These are phyloP conservation scores for Oxytropis ochrocephala DNA, from an alignment of 306 rosid genomes.

Conservation along the genomic window DNA sequence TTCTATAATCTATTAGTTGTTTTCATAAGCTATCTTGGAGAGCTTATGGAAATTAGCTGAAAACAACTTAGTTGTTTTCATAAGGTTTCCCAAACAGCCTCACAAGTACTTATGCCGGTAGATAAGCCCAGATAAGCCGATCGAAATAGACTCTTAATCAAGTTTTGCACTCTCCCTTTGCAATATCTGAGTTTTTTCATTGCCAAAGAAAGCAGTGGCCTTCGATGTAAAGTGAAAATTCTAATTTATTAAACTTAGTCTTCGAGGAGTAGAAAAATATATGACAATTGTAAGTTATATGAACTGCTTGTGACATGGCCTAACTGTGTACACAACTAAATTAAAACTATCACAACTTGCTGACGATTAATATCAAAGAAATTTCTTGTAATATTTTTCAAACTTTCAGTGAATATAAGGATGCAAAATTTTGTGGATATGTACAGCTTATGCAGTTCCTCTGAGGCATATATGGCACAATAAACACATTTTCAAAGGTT, in stretches of 20 bases:
- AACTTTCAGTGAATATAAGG: background rate
- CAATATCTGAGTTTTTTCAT: background rate
- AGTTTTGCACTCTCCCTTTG: background rate
- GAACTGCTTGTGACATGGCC: background rate
- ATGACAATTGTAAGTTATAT: background rate
- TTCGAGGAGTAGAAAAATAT: background rate
- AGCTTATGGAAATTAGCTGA: no score
- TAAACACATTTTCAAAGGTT: background rate
- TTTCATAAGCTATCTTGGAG: no score
- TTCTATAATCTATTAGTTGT: no score
- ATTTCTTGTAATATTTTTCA: background rate
- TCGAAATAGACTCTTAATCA: no score
- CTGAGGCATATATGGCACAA: background rate
- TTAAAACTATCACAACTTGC: background rate
- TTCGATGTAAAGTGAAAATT: background rate
- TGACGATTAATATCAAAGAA: background rate
- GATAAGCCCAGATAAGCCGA: no score
- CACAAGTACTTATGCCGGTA: no score
- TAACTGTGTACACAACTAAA: background rate
- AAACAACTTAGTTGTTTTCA: no score
- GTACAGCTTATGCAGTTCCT: background rate
- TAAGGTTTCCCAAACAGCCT: no score
- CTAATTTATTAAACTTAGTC: background rate
- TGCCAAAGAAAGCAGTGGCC: background rate
- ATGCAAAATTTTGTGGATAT: background rate